Base-by-base conservation (phyloP, 75 land plant genomes). In the Selaginella moellendorffii region DNA sequence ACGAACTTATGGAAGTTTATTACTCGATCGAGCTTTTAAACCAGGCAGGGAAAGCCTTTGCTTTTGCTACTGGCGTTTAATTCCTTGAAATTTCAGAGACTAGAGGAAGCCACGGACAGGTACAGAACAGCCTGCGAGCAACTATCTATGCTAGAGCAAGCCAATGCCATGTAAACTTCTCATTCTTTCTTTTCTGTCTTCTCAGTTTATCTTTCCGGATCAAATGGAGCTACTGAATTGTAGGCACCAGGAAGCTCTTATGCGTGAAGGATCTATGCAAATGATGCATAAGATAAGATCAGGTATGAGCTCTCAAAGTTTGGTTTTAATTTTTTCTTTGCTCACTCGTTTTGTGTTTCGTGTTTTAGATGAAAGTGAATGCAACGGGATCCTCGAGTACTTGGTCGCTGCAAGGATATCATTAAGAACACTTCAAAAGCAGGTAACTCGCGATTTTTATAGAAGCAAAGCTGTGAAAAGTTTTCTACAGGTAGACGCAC, bases 1-100 rank as follows among this genome's bases (percentile, higher is more conserved):
- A 65, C 24, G 23, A 21, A 25, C 67, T 65, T 23, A 65, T 65
- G 67, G 67, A 65, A 23, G 67, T 31, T 17, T 63, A 63, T 19
- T 31, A 63, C 36, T 28, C 36, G 22, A 14, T 28, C 22, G 36
- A 63, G 29, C 29, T 63, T 28, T 31, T 63, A 1, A 28, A 63
- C 20, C 28, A 63, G 28, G 65, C 30, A 63, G 9, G 30, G n/a
- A n/a, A n/a, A n/a, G n/a, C n/a, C n/a, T n/a, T n/a, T n/a, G n/a
- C n/a, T n/a, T n/a, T n/a, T n/a, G n/a, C n/a, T n/a, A n/a, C n/a
- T n/a, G n/a, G n/a, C n/a, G n/a, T n/a, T n/a, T n/a, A n/a, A n/a
- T n/a, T n/a, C n/a, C n/a, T n/a, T n/a, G n/a, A n/a, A n/a, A n/a
- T n/a, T 63, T 22, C 36, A 63, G 65, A 63, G 65, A 29, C 14